Percentiles rank a stretch among this genome's conserved stretches.
Conservation (phyloP, 2,329 filamentous ascomycete species). For the Tolypocladium album region DNA sequence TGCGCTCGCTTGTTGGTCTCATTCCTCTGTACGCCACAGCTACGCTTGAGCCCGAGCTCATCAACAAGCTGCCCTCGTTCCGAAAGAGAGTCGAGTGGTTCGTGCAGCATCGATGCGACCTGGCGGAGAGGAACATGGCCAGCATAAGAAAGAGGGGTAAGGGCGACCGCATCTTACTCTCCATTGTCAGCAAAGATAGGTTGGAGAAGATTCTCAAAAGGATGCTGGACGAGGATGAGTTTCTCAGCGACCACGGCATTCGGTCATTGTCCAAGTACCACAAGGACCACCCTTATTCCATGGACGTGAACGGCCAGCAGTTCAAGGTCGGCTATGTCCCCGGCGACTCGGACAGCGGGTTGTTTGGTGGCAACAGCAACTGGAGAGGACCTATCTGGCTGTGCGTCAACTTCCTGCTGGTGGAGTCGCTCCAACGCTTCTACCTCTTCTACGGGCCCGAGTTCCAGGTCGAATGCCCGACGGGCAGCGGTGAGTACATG, state of each 20-base stretch:
- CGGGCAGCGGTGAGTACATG: slow-evolving; percentile 88
- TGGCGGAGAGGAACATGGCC: slow-evolving; percentile 88
- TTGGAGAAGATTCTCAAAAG: slow-evolving; percentile 77
- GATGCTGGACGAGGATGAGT: slow-evolving; percentile 92
- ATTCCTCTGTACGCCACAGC: slow-evolving; percentile 89
- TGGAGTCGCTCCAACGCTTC: slow-evolving; percentile 90
- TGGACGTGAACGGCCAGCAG: slow-evolving; percentile 87
- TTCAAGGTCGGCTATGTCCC: slow-evolving; percentile 86
- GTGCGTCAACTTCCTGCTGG: slow-evolving; percentile 87
- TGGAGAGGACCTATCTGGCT: slow-evolving; percentile 96
- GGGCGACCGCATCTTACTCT: slow-evolving; percentile 75
- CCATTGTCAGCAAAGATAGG: slow-evolving; percentile 88
- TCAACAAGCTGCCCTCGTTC: slow-evolving; percentile 85
- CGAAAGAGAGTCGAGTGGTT: slow-evolving; percentile 94
- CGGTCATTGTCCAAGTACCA: slow-evolving; percentile 87
- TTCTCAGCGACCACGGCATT: slow-evolving; percentile 82
- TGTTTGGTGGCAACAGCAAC: slow-evolving; percentile 96
- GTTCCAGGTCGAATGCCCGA: slow-evolving; percentile 87
- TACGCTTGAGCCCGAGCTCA: slow-evolving; percentile 85
- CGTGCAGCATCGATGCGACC: slow-evolving; percentile 72
- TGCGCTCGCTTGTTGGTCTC: slow-evolving; percentile 82
- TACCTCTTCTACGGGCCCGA: slow-evolving; percentile 90
- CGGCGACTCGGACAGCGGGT: slow-evolving; percentile 89
- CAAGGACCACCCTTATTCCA: slow-evolving; percentile 80
- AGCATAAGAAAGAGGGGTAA: slow-evolving; percentile 87